These are phyloP conservation scores for Tolypocladium sp. DNA, from an alignment of 2,329 filamentous ascomycete genomes.

Conservation along the genomic window DNA sequence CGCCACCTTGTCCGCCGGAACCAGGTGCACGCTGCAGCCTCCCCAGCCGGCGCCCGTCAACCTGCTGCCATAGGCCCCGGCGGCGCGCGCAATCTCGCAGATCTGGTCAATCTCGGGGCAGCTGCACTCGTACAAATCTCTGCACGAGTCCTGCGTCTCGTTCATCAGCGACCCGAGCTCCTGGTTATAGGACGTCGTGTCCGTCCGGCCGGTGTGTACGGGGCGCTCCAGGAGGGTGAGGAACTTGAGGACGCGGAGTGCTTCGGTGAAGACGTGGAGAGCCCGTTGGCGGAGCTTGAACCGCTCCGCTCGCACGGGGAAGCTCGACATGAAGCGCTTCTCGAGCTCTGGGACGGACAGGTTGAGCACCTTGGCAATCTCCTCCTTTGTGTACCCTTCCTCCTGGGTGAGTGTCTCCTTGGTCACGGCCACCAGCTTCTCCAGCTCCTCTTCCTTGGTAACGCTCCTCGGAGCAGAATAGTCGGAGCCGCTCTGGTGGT, in stretches of 20 bases:
- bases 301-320: slow-evolving; percentile 76
- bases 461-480: slow-evolving; percentile 31
- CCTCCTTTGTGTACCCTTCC: slow-evolving; percentile 79
- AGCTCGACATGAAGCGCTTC: slow-evolving; percentile 71
- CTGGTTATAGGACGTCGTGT: slow-evolving; percentile 52
- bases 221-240: slow-evolving; percentile 61
- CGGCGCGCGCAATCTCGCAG: slow-evolving; percentile 66
- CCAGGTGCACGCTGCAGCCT: slow-evolving; percentile 88
- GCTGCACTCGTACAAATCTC: slow-evolving; percentile 83
- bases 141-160: slow-evolving; percentile 78
- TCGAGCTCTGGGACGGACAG: slow-evolving; percentile 65
- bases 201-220: slow-evolving; percentile 29
- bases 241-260: slow-evolving; percentile 77
- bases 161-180: slow-evolving; percentile 79
- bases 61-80: slow-evolving; percentile 76
- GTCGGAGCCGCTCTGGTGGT: slow-evolving; percentile 27
- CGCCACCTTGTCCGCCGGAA: slow-evolving; percentile 74
- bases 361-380: slow-evolving; percentile 66
- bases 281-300: slow-evolving; percentile 87
- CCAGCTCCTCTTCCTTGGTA: slow-evolving; percentile 57
- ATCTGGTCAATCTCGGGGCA: slow-evolving; percentile 88
- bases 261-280: slow-evolving; percentile 84
- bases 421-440: slow-evolving; percentile 60
- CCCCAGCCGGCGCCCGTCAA: slow-evolving; percentile 95
- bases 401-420: slow-evolving; percentile 65